Evolutionary conservation across 768 basidiomycete genomes (phyloP).

Genomic region (Russula dissimulans): DNA sequence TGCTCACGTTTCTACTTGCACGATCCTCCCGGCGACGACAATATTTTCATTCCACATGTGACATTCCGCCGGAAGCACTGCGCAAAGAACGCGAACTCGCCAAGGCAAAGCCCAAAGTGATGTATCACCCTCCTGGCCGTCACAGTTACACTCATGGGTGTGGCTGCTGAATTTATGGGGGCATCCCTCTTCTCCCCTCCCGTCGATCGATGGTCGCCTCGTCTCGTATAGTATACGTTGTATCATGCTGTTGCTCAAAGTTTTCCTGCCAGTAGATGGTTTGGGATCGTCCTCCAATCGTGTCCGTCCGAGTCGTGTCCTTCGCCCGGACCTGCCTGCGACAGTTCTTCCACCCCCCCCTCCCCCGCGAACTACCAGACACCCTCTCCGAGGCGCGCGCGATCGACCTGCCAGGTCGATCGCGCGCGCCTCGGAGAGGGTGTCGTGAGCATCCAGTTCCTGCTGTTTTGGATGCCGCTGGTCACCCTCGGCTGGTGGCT

Average conservation of each 20-base stretch:
- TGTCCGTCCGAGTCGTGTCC: slow-evolving; percentile 60
- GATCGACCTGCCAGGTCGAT: too few species aligned
- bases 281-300: slow-evolving; percentile 57
- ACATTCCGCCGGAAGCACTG: slow-evolving; percentile 29
- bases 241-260: neutral
- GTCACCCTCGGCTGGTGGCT: slow-evolving; percentile 63
- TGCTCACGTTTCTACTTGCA: slow-evolving; percentile 60
- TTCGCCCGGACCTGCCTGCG: slow-evolving; percentile 40
- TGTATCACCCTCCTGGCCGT: slow-evolving; percentile 44
- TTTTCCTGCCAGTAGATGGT: slow-evolving; percentile 39
- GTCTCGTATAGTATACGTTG: neutral
- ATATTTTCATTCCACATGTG: slow-evolving; percentile 32
- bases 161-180: slow-evolving; percentile 53
- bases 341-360: slow-evolving; percentile 33
- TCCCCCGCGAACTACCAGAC: slow-evolving; percentile 38
- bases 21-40: slow-evolving; percentile 56
- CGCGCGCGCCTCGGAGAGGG: too few species aligned
- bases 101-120: slow-evolving; percentile 46
- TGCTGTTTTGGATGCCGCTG: slow-evolving; percentile 72
- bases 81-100: slow-evolving; percentile 33
- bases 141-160: slow-evolving; percentile 53
- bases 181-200: neutral
- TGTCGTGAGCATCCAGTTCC: too few species aligned
- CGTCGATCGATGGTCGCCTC: neutral
- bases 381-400: slow-evolving; percentile 58